phyloP scores from a whole-genome alignment of 768 basidiomycete species.

The Chalciporus piperatus region DNA sequence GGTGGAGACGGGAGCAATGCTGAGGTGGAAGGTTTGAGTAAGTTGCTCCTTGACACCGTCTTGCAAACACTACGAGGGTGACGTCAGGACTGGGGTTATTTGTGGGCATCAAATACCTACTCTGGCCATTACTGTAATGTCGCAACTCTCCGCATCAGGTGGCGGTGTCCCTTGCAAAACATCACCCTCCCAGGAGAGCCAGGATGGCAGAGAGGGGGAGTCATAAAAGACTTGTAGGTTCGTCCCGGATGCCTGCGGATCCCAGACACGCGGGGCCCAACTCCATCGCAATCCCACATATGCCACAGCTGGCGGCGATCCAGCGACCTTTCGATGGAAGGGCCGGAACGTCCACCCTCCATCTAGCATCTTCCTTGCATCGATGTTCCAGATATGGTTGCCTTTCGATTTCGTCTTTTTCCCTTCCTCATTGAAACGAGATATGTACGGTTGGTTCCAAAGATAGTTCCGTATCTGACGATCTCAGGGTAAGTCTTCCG shows the following conservation, averaged over 20 bases:
- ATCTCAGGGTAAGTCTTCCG: conserved; percentile 21
- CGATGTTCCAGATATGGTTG: conserved; percentile 99
- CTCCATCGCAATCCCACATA: conserved; percentile 79
- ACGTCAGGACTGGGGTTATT: conserved; percentile 10
- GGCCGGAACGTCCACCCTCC: conserved; percentile 85
- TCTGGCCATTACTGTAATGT: conserved; percentile 73
- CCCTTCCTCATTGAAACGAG: conserved; percentile 97
- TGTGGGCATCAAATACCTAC: conserved; percentile 40
- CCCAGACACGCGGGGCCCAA: conserved; percentile 95
- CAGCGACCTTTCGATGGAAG: conserved; percentile 85
- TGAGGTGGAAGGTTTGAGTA: conserved; percentile 63
- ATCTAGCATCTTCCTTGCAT: conserved; percentile 80
- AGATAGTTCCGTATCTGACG: conserved; percentile 86
- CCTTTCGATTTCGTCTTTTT: conserved; percentile 99
- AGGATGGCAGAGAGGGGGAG: conserved; percentile 78
- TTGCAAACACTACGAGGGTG: conserved; percentile 44
- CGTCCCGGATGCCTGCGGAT: conserved; percentile 86
- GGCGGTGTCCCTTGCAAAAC: conserved; percentile 79
- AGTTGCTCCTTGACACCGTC: conserved; percentile 75
- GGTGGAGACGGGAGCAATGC: conserved; percentile 64
- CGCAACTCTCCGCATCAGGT: conserved; percentile 69
- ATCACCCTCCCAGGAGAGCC: conserved; percentile 88
- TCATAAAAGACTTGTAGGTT: conserved; percentile 77
- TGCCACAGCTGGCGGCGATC: conserved; percentile 76
- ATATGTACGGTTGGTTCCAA: conserved; percentile 92